These are phyloP conservation scores for Graphiopsis chlorocephala DNA, from an alignment of 2,329 filamentous ascomycete species.

Conservation along the genomic window DNA sequence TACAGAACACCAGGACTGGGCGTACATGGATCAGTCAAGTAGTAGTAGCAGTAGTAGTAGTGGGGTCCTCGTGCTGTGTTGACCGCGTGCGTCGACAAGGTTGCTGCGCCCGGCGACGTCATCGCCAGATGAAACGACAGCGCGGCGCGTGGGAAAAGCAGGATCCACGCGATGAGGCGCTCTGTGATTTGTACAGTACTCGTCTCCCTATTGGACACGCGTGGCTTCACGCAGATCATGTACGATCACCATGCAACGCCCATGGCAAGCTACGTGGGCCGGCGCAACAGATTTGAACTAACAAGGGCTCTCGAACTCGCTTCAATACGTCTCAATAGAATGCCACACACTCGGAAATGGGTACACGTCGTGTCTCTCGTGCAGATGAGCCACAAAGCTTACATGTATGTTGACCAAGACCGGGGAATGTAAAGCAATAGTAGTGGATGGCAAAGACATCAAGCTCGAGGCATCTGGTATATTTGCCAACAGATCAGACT, in stretches of 20 bases:
- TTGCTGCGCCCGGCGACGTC: conserved; percentile 3
- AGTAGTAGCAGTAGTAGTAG: background rate
- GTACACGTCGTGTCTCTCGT: background rate
- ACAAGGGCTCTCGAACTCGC: background rate
- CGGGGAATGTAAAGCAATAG: background rate
- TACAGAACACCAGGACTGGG: background rate
- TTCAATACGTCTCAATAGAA: background rate
- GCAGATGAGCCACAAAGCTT: background rate
- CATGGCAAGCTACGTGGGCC: background rate
- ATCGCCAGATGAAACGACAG: background rate
- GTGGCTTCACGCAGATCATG: background rate
- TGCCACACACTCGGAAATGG: background rate
- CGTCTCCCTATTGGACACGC: background rate
- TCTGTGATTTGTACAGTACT: background rate
- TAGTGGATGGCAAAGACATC: background rate
- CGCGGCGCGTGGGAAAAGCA: background rate
- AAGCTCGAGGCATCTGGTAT: background rate
- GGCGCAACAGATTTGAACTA: background rate
- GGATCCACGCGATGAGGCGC: background rate
- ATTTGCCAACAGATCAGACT: background rate
- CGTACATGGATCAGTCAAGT: background rate
- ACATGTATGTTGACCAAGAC: background rate
- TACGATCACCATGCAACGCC: background rate
- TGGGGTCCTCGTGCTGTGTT: background rate
- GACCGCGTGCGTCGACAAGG: background rate